phyloP scores from a whole-genome alignment of 768 basidiomycete species.

The Boletus bicolor region DNA sequence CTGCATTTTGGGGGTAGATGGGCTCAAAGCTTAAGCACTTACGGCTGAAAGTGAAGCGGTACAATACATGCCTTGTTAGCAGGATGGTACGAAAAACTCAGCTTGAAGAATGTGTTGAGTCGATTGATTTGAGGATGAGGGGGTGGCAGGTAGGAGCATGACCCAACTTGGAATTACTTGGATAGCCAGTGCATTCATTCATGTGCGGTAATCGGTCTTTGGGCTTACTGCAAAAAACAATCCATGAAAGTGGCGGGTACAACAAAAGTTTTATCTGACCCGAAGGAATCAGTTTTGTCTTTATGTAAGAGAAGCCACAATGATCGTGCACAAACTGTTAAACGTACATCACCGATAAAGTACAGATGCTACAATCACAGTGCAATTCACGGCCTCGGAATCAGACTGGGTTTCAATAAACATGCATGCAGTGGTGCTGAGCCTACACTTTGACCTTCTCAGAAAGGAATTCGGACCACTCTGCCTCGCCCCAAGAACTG shows the following conservation, averaged over 20 bases:
- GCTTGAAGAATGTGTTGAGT: not conserved
- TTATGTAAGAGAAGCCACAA: not conserved
- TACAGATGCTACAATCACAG: not conserved
- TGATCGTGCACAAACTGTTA: not conserved
- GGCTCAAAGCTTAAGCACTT: not conserved
- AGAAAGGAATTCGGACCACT: conserved; percentile 77
- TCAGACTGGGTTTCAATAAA: not conserved
- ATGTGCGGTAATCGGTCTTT: not conserved
- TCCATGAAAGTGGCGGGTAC: not conserved
- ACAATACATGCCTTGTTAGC: not conserved
- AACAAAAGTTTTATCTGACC: not conserved
- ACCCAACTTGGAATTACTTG: not conserved
- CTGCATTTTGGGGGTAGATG: no score
- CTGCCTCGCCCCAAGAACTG: conserved; percentile 76
- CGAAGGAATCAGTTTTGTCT: not conserved
- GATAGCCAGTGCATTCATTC: no score
- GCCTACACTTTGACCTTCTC: conserved; percentile 47
- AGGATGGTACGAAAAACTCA: not conserved
- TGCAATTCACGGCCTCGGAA: not conserved
- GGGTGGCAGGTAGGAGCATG: no score
- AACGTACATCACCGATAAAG: not conserved
- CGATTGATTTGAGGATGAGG: not conserved
- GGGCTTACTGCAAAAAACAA: not conserved
- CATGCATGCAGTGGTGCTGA: not conserved
- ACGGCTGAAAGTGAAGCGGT: not conserved